Conservation (phyloP, 306 rosid genomes). For the Prosopis cineraria region DNA sequence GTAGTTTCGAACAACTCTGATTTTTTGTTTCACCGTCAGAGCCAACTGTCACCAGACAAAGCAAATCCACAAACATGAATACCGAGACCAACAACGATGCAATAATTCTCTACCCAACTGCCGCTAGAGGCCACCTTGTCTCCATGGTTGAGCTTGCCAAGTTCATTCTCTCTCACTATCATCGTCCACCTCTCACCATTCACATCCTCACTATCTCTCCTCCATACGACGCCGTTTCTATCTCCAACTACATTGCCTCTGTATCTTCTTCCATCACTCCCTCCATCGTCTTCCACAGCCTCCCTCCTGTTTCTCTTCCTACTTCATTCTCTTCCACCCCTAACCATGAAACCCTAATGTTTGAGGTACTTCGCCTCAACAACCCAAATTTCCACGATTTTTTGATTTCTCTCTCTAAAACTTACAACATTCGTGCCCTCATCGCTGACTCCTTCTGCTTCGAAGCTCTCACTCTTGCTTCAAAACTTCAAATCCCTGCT, state of each 20-base stretch:
- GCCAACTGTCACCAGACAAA: neutral
- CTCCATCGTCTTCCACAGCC: constrained; percentile 40
- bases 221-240: constrained; percentile 35
- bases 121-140: constrained; percentile 44
- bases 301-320: constrained; percentile 12
- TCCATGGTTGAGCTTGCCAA: constrained; percentile 48
- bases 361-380: constrained; percentile 38
- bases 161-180: constrained; percentile 34
- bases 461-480: constrained; percentile 18
- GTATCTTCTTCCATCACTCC: constrained; percentile 35
- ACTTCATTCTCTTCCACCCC: constrained; percentile 20
- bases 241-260: constrained; percentile 37
- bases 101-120: constrained; percentile 46
- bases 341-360: constrained; percentile 35
- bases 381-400: constrained; percentile 19
- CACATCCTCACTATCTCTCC: constrained; percentile 43
- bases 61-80: too few relatives aligned
- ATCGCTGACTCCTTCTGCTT: constrained; percentile 43
- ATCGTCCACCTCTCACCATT: constrained; percentile 19
- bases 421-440: constrained; percentile 36
- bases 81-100: constrained; percentile 24
- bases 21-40: too few relatives aligned
- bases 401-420: constrained; percentile 20
- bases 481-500: constrained; percentile 36
- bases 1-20: too few relatives aligned